These are phyloP conservation scores for Saxophila tyrrhenica DNA, from an alignment of 495 filamentous ascomycete species.

Conservation along the genomic window DNA sequence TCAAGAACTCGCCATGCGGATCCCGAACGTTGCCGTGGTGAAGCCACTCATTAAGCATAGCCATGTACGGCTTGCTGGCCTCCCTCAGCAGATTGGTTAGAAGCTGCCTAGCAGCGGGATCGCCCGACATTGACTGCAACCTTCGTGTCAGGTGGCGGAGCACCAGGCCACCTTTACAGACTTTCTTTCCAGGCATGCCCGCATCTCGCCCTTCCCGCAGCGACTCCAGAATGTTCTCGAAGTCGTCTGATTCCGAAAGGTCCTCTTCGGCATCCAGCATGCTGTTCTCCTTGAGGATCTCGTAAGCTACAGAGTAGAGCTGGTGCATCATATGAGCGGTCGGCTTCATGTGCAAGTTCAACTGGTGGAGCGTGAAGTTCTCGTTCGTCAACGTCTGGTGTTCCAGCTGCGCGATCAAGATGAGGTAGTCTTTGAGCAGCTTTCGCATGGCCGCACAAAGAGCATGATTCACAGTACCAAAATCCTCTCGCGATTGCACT, in stretches of 20 bases:
- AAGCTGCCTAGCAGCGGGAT: conserved; percentile 71
- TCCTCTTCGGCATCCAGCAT: conserved; percentile 77
- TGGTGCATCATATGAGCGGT: conserved; percentile 84
- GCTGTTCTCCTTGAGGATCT: conserved; percentile 76
- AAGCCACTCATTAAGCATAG: conserved; percentile 96
- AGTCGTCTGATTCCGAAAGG: conserved; percentile 68
- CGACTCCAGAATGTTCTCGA: conserved; percentile 81
- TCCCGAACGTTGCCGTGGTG: conserved; percentile 93
- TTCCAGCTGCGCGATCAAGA: conserved; percentile 86
- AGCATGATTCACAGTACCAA: conserved; percentile 91
- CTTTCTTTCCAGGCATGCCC: conserved; percentile 72
- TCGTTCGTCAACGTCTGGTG: conserved; percentile 78
- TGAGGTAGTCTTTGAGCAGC: conserved; percentile 81
- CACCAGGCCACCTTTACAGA: conserved; percentile 89
- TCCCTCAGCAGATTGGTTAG: conserved; percentile 74
- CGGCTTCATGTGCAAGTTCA: conserved; percentile 81
- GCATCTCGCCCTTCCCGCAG: conserved; percentile 64
- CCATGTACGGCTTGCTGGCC: conserved; percentile 89
- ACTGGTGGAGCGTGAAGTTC: conserved; percentile 78
- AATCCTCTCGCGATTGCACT: conserved; percentile 84
- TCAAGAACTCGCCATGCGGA: conserved; percentile 84
- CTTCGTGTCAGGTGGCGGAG: conserved; percentile 73
- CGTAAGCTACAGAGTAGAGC: conserved; percentile 73
- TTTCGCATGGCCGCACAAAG: conserved; percentile 88
- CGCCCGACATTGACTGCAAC: conserved; percentile 78